A percentile compares a stretch with the other conserved stretches of the same genome.
phyloP scores from a whole-genome alignment of 2,329 filamentous ascomycete genomes.

The Fusarium irregulare region DNA sequence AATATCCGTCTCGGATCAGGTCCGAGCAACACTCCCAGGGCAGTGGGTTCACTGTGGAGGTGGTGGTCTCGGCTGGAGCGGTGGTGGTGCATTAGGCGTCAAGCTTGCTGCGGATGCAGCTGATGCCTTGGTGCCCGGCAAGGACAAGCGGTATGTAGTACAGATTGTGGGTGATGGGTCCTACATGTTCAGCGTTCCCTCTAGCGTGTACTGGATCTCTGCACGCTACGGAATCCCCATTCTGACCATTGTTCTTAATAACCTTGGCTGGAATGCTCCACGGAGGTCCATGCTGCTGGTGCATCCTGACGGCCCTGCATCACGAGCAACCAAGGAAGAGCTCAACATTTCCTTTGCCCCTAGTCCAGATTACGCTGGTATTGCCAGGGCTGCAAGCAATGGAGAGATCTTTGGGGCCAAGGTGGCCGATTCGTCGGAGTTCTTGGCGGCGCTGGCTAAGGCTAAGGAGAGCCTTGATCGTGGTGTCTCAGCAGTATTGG shows the following conservation, averaged over 20 bases:
- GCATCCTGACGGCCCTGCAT: constrained; percentile 12
- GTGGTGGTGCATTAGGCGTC: constrained; percentile 12
- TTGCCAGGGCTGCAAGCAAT: constrained; percentile 3
- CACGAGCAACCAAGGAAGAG: constrained; percentile 4
- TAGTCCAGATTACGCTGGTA: constrained; percentile 12
- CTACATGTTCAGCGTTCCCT: constrained; percentile 22
- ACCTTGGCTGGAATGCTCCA: constrained; percentile 17
- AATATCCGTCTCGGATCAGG: background rate
- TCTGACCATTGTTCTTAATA: constrained; percentile 20
- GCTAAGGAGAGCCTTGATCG: constrained; percentile 10
- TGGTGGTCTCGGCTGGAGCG: constrained; percentile 20
- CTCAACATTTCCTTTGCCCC: constrained; percentile 21
- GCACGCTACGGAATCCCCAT: constrained; percentile 7
- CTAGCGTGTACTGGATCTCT: constrained; percentile 31
- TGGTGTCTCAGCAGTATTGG: constrained; percentile 6
- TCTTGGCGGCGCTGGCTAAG: background rate
- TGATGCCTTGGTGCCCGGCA: background rate
- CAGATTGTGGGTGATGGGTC: constrained; percentile 25
- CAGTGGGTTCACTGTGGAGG: constrained; percentile 26
- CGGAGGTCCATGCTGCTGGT: constrained; percentile 9
- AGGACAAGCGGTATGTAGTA: constrained; percentile 3
- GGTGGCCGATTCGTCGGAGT: background rate
- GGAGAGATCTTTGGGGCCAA: constrained; percentile 2
- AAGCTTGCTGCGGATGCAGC: constrained; percentile 14
- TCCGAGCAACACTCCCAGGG: constrained; percentile 7